Base-by-base conservation (phyloP, 2,329 filamentous ascomycete species). In the Pyricularia sp. region DNA sequence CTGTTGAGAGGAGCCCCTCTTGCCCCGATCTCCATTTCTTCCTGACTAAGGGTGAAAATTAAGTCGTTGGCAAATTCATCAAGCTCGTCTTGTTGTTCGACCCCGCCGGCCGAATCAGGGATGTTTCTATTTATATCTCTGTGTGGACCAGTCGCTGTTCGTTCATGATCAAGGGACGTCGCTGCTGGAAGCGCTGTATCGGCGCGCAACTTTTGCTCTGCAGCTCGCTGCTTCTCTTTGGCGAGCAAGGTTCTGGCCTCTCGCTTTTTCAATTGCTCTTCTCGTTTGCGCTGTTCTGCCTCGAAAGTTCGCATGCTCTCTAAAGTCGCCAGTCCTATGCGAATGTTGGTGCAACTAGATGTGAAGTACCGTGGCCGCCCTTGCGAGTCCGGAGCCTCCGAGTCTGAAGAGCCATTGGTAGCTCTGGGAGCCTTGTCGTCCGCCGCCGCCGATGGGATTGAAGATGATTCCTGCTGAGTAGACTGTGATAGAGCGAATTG, bases 361-460 rank as follows among this genome's bases (percentile, higher is more conserved):
- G 63, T 60, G 22, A 64, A 64, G 53, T 35, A 60, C 12, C 63
- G 63, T 35, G 63, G 30, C n/a, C 63, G 53, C 19, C 63, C 63
- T 55, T 64, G 49, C 13, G 63, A 60, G 22, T 64, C 63, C 1
- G 63, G 63, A 2, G 63, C 63, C 24, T 64, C 63, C 3, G 63
- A 64, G 31, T 64, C 63, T 22, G 61, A 31, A 13, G 61, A 62
- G 5, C 61, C 22, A 3, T 24, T 22, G 28, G 16, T 63, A 6
- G 24, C 62, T 35, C 26, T 31, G 8, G 62, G 62, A 3, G 49
- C 30, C 44, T 59, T 28, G 28, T 13, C 24, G 12, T 59, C 22
- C 16, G 55, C 55, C 24, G 16, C 28, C n/a, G 55, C 7, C 10
- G 55, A 19, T 8, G 4, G 9, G 26, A 19, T 26, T 19, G 55